A percentile compares a stretch with the other conserved stretches of the same genome.
phyloP scores from a whole-genome alignment of 106 monocot species.

The Dendrobium huoshanense region DNA sequence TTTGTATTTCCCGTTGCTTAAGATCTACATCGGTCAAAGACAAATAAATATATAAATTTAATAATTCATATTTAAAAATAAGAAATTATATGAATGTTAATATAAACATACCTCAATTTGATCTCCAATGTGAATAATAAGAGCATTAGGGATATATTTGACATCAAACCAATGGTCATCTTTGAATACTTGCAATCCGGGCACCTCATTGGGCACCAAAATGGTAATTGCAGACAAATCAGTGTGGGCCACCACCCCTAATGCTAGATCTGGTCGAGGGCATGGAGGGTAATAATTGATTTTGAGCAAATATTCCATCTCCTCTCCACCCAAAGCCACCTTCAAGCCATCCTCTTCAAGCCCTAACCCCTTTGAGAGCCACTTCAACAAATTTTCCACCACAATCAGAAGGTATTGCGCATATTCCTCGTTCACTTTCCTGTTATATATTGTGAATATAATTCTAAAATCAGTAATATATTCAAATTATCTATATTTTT shows the following conservation, averaged over 20 bases:
- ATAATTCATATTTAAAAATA: too few species aligned
- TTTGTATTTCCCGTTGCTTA: slow-evolving; percentile 88
- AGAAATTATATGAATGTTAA: too few species aligned
- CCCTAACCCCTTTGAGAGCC: slow-evolving; percentile 47
- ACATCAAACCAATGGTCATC: slow-evolving; percentile 66
- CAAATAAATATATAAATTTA: too few species aligned
- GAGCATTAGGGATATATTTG: slow-evolving; percentile 48
- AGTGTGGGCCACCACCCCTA: slow-evolving; percentile 73
- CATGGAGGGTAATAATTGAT: slow-evolving; percentile 92
- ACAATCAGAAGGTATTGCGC: slow-evolving; percentile 26
- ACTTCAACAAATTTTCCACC: slow-evolving; percentile 33
- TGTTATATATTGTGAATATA: slow-evolving; percentile 9
- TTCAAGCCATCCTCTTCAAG: slow-evolving; percentile 36
- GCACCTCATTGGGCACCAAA: slow-evolving; percentile 76
- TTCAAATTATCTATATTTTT: too few species aligned
- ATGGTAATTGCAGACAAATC: slow-evolving; percentile 74
- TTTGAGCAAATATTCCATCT: slow-evolving; percentile 46
- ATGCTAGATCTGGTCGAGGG: slow-evolving; percentile 60
- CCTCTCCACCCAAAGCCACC: slow-evolving; percentile 49
- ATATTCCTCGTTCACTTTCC: slow-evolving; percentile 64
- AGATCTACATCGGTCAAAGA: slow-evolving; percentile 25
- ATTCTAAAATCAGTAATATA: not conserved
- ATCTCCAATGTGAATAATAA: slow-evolving; percentile 79
- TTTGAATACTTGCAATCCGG: slow-evolving; percentile 73
- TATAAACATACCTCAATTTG: slow-evolving; percentile 53